Percentiles rank a stretch among this genome's conserved stretches.
Evolutionary conservation across 345 rosid genomes (phyloP).

Genomic region (Aquilaria malaccensis): DNA sequence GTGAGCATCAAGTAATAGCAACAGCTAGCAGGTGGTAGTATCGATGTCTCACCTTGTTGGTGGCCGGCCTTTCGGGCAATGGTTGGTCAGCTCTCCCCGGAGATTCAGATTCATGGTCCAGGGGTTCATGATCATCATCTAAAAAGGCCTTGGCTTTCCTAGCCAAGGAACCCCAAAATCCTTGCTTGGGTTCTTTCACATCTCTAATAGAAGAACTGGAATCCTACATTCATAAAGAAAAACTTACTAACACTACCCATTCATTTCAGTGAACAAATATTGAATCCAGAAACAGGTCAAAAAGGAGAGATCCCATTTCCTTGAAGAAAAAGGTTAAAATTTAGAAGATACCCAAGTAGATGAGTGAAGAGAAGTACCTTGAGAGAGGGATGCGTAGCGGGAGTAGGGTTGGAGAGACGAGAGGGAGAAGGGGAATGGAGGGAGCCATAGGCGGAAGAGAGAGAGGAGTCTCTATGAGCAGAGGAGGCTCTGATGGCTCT

Average conservation of each 20-base stretch:
- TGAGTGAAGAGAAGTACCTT: slow-evolving; percentile 10
- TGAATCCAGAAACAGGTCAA: too few relatives aligned
- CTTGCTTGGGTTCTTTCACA: slow-evolving; percentile 47
- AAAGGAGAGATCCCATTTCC: neutral
- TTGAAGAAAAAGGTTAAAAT: neutral
- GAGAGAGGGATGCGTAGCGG: slow-evolving; percentile 19
- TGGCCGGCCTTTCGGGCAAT: slow-evolving; percentile 18
- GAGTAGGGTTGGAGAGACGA: slow-evolving; percentile 11
- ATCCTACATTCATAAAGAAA: slow-evolving; percentile 27
- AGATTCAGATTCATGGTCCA: slow-evolving; percentile 19
- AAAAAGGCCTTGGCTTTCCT: slow-evolving; percentile 84
- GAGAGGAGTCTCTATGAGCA: slow-evolving; percentile 60
- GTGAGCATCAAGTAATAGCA: neutral
- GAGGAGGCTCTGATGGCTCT: slow-evolving; percentile 85
- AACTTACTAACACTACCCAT: too few relatives aligned
- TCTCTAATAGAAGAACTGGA: slow-evolving; percentile 32
- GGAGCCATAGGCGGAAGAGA: slow-evolving; percentile 50
- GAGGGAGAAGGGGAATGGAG: slow-evolving; percentile 28
- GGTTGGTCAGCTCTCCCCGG: slow-evolving; percentile 23
- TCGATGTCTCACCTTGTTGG: slow-evolving; percentile 8
- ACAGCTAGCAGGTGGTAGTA: neutral
- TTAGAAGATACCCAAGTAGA: neutral
- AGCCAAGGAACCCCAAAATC: slow-evolving; percentile 87
- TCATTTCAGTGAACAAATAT: too few relatives aligned
- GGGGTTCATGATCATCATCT: slow-evolving; percentile 37